Evolutionary conservation across 306 rosid genomes (phyloP), one percentile per base, ranked within the genome.

Genomic region (Oxytropis ochrocephala): DNA sequence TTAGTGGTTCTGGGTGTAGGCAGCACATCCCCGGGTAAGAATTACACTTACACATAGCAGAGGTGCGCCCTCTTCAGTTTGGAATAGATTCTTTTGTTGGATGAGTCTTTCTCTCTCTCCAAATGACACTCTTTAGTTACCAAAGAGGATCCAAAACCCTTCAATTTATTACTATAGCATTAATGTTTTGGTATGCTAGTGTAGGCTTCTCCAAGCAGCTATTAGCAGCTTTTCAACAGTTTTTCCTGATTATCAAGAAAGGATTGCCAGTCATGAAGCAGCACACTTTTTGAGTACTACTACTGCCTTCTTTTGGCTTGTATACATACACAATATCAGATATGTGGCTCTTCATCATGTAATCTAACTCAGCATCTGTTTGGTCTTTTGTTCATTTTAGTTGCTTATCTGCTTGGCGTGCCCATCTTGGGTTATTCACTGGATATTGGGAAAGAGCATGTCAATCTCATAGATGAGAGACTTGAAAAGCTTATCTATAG

Each of bases 381-480:
- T 73, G 76, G 51, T 51, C 18, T 64, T 35, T 38, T 74, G 73
- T 47, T 48, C 42, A 64, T 68, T 76, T 53, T 54, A 79, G 89
- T 87, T 85, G 92, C 96, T 53, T 94, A 90, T 78, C 85, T 90
- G 78, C 86, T 94, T 80, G 98, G 96, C 44, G 78, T 90, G 7
- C 98, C 98, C 8, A 88, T 87, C 56, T 84, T 90, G 81, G 88
- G 83, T 32, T 94, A 88, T 70, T 94, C 98, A 0, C 75, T 88
- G 67, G 98, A 94, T 83, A 94, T 94, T 80, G 97, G 98, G 59
- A 94, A 90, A 77, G 98, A 88, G 84, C 87, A 94, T 78, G 97
- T 94, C 82, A 94, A 94, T 81, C 96, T 94, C 79, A 84, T 84
- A 74, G 96, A 94, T 51, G 82, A 87, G 75, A 88, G 85, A 74